Base-by-base conservation (phyloP, 106 monocot species). In the Dactylorhiza incarnata region DNA sequence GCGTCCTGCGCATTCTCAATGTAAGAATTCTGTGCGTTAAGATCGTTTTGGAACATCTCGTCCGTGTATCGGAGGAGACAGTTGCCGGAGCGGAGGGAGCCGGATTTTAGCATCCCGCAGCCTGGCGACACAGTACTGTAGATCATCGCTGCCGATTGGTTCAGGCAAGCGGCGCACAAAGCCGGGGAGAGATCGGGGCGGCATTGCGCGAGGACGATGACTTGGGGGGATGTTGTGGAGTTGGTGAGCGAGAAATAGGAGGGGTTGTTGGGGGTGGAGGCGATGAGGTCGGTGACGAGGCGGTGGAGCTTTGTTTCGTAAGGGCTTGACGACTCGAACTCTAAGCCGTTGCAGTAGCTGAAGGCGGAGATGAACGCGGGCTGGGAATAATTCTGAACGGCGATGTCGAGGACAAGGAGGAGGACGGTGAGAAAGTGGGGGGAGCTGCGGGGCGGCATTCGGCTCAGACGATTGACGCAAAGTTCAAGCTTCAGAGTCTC, bases 11-110 rank as follows among this genome's bases (percentile, higher is more conserved):
- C 20, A 20, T 1, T 23, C 22, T 1, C 1, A 22, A 9, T 5
- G 5, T 9, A 9, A 7, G 23, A 4, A 2, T 22, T 5, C 0
- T 6, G n/a, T 5, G 5, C 14, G 3, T 68, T 43, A 3, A 14
- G 13, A 13, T 3, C 14, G 68, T 11, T 43, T 29, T 9, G 43
- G 43, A 68, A 68, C 5, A 3, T 68, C 37, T 43, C 14, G n/a
- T 71, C 71, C 7, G 71, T 3, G 69, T 69, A 69, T 6, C 69
- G 69, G 16, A 47, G 47, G 71, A 71, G 14, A 17, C 71, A 71
- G 45, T 17, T 7, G 0, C 7, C 47, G 5, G 17, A 12, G 44
- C 71, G 71, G 47, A 45, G 5, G 46, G 71, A 4, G 71, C 12
- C 14, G 14, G 71, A 71, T 13, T 47, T 71, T 12, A 7, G 6